Conservation (phyloP, 352 stramenopile species). For the Pythium aristosporum region DNA sequence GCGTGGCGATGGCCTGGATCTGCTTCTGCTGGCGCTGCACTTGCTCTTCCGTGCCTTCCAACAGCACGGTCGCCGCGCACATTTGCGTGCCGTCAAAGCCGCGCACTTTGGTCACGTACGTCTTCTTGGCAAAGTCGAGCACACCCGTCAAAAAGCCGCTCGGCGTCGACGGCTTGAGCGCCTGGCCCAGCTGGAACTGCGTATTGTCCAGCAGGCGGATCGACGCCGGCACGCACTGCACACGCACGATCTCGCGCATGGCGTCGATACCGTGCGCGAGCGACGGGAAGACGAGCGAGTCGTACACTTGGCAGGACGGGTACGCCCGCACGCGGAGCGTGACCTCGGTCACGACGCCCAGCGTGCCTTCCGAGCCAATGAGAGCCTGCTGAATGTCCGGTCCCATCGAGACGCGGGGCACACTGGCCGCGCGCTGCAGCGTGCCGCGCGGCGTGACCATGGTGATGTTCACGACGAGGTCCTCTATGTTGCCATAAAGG, state of each 20-base stretch:
- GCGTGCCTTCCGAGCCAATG: slow-evolving; percentile 92
- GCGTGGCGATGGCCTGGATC: slow-evolving; percentile 69
- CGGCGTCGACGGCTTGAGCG: slow-evolving; percentile 69
- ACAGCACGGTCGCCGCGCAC: slow-evolving; percentile 86
- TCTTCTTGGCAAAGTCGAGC: slow-evolving; percentile 81
- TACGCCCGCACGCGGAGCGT: slow-evolving; percentile 89
- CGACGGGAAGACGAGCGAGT: slow-evolving; percentile 89
- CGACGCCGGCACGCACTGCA: slow-evolving; percentile 78
- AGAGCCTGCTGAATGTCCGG: slow-evolving; percentile 87
- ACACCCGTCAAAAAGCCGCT: slow-evolving; percentile 51
- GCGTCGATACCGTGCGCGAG: slow-evolving; percentile 79
- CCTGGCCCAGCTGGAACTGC: slow-evolving; percentile 93
- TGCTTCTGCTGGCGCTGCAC: slow-evolving; percentile 47
- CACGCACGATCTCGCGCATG: slow-evolving; percentile 75
- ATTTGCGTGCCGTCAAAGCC: slow-evolving; percentile 74
- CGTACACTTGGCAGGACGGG: slow-evolving; percentile 79
- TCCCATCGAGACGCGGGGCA: slow-evolving; percentile 84
- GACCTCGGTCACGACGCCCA: slow-evolving; percentile 93
- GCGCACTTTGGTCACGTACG: slow-evolving; percentile 76
- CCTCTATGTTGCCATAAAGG: slow-evolving; percentile 94
- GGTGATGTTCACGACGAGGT: slow-evolving; percentile 87
- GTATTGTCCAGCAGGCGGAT: slow-evolving; percentile 93
- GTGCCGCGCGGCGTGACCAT: slow-evolving; percentile 68
- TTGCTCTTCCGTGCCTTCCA: slow-evolving; percentile 71
- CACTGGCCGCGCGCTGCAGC: slow-evolving; percentile 48